phyloP scores from a whole-genome alignment of 2,329 filamentous ascomycete genomes.

The Blastomyces parvus region DNA sequence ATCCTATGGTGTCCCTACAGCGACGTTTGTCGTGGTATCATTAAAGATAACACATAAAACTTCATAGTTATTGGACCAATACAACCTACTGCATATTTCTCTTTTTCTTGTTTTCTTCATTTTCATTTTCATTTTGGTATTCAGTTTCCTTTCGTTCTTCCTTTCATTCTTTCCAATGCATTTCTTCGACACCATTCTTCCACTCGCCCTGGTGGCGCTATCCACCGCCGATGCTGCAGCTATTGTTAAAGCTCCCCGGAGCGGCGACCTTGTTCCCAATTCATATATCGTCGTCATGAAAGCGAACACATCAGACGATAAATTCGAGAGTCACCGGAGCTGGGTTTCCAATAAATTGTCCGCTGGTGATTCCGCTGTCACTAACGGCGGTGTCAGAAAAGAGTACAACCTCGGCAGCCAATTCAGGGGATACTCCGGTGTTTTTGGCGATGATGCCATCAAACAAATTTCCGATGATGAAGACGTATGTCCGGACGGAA shows the following conservation, averaged over 20 bases:
- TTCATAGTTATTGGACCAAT: not conserved
- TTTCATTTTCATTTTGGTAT: too few species aligned
- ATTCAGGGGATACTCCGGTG: constrained; percentile 7
- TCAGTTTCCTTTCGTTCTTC: not conserved
- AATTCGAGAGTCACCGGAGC: constrained; percentile 2
- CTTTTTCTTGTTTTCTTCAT: too few species aligned
- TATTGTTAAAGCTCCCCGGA: not conserved
- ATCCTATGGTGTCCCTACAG: not conserved
- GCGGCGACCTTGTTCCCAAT: not conserved
- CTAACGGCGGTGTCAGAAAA: not conserved
- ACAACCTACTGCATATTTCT: not conserved
- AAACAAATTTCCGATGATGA: constrained; percentile 3
- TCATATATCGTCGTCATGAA: constrained; percentile 9
- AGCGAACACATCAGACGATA: not conserved
- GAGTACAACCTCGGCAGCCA: not conserved
- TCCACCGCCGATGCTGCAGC: constrained; percentile 12
- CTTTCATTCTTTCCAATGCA: constrained; percentile 13
- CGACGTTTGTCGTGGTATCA: not conserved
- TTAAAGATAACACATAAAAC: not conserved
- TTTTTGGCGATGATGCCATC: constrained; percentile 5
- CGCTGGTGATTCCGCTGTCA: not conserved
- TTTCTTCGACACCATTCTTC: constrained; percentile 11
- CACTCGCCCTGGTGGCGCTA: constrained; percentile 13
- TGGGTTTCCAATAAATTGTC: constrained; percentile 2
- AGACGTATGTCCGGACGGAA: constrained; percentile 10